phyloP scores from a whole-genome alignment of 495 filamentous ascomycete species.

The Aspergillus cristatus region DNA sequence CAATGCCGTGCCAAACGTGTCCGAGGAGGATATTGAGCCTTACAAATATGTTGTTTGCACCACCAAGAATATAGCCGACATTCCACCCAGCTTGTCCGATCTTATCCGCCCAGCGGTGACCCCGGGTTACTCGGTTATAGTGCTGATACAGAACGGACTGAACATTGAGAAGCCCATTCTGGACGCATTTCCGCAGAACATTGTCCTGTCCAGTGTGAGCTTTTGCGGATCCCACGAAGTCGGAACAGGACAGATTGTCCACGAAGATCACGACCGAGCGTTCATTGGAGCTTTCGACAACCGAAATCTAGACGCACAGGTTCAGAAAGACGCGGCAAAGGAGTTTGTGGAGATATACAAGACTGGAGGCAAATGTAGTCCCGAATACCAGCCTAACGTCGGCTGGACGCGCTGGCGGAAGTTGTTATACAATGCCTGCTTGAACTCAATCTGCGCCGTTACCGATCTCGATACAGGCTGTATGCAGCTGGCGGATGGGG shows the following conservation, averaged over 20 bases:
- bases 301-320: constrained; percentile 8
- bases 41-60: constrained; percentile 46
- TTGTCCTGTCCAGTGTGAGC: constrained; percentile 43
- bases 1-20: constrained; percentile 30
- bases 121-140: constrained; percentile 37
- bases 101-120: constrained; percentile 46
- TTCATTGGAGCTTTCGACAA: constrained; percentile 38
- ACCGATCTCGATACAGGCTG: constrained; percentile 38
- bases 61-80: constrained; percentile 34
- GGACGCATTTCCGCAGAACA: constrained; percentile 39
- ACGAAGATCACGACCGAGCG: constrained; percentile 31
- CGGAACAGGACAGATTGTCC: constrained; percentile 32
- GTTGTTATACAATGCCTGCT: constrained; percentile 40
- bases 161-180: constrained; percentile 52
- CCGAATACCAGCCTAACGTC: constrained; percentile 25
- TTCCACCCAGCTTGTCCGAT: constrained; percentile 19
- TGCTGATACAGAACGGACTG: constrained; percentile 55
- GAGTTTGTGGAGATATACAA: constrained; percentile 32
- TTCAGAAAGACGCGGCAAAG: constrained; percentile 17
- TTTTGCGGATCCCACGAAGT: constrained; percentile 43
- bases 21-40: constrained; percentile 9
- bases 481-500: constrained; percentile 28
- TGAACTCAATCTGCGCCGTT: constrained; percentile 38
- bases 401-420: constrained; percentile 38
- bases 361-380: constrained; percentile 17